Conservation (phyloP, 164 flowering plant genomes). For the Nymphaea thermarum region DNA sequence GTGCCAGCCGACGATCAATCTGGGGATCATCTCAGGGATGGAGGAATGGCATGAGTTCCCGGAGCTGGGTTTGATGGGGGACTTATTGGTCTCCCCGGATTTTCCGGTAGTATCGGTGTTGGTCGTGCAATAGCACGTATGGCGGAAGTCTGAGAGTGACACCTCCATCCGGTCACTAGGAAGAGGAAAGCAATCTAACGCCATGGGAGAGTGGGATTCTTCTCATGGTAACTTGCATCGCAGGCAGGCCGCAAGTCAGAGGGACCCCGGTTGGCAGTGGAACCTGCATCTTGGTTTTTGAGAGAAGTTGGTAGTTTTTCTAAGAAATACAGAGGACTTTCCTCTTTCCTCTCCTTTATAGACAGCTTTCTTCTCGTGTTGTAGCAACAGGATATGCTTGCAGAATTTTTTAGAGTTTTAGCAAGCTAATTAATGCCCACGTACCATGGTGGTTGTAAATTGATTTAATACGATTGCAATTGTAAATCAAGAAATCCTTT, state of each 20-base stretch:
- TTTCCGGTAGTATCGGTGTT: slow-evolving; percentile 10
- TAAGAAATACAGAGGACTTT: no score
- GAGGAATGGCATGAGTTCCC: slow-evolving; percentile 16
- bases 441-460: no score
- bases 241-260: neutral
- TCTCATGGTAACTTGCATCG: neutral
- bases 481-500: no score
- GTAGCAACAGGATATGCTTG: no score
- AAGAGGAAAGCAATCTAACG: neutral
- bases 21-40: slow-evolving; percentile 5
- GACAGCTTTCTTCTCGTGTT: no score
- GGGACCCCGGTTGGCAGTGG: neutral
- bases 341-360: no score
- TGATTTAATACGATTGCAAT: no score
- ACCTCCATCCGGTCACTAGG: neutral
- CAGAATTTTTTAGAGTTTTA: no score
- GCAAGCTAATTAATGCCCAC: no score
- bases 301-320: neutral
- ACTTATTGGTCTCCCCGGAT: slow-evolving; percentile 13
- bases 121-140: slow-evolving; percentile 14
- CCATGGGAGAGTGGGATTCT: neutral
- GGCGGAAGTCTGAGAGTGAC: neutral
- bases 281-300: neutral
- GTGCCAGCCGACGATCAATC: slow-evolving; percentile 5
- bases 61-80: slow-evolving; percentile 17